phyloP scores from a whole-genome alignment of 2,329 filamentous ascomycete genomes.

The Graphiopsis chlorocephala region DNA sequence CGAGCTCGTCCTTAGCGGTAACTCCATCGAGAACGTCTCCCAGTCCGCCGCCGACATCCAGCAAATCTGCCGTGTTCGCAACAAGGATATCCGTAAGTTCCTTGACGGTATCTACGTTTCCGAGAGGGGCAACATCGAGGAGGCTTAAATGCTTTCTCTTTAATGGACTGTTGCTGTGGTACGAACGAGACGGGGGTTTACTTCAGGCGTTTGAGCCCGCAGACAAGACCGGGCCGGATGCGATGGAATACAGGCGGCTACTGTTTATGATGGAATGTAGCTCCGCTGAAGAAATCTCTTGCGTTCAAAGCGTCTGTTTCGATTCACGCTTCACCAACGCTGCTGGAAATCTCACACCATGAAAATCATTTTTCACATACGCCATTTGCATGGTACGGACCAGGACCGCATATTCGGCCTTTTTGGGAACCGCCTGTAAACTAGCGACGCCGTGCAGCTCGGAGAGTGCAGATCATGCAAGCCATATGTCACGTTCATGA shows the following conservation, averaged over 20 bases:
- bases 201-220: constrained; percentile 17
- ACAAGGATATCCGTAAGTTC: constrained; percentile 99
- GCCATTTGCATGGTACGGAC: neutral
- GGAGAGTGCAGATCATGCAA: neutral
- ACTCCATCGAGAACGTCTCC: constrained; percentile 95
- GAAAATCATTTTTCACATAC: neutral
- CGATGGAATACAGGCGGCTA: constrained; percentile 16
- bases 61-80: constrained; percentile 98
- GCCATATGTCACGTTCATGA: constrained; percentile 1
- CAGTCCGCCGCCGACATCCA: constrained; percentile 99
- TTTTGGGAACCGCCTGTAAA: neutral
- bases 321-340: constrained; percentile 8
- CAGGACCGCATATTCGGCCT: neutral
- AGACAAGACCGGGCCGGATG: constrained; percentile 15
- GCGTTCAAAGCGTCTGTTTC: constrained; percentile 16
- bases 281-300: constrained; percentile 17
- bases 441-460: neutral
- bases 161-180: constrained; percentile 15
- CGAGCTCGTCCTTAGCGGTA: constrained; percentile 88
- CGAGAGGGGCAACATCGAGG: constrained; percentile 81
- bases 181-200: constrained; percentile 13
- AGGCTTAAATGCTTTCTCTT: constrained; percentile 41
- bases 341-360: neutral
- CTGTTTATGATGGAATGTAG: constrained; percentile 14
- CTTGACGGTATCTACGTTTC: constrained; percentile 99